Base-by-base conservation (phyloP, 2,329 filamentous ascomycete species). In the Pseudocercospora fuligena region DNA sequence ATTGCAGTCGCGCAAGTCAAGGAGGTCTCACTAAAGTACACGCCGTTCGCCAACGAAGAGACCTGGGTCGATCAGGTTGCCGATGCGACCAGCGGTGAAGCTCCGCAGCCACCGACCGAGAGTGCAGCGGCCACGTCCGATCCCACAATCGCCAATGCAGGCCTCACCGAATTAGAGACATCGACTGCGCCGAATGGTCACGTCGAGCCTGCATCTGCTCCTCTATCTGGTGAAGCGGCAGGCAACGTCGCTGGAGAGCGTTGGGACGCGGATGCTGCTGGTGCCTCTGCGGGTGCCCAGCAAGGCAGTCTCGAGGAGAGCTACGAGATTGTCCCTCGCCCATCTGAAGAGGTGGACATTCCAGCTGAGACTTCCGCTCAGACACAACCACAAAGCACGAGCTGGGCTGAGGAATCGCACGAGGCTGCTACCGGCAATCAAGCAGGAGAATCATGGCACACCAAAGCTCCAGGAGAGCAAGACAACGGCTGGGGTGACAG, bases 261-360 rank as follows among this genome's bases (percentile, higher is more conserved):
- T 70, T 92, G 89, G 90, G 89, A 92, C 72, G 82, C 83, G 60
- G 81, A 83, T 68, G 81, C 83, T 57, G 66, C 66, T 51, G 70
- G 70, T 16, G 82, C 84, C 66, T 77, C 79, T 57, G 77, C 78
- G 49, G 80, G 79, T 16, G 80, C 83, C 23, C 81, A 83, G 59
- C 81, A 84, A 63, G 81, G 84, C 63, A 82, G 84, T 25, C 76
- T 84, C 49, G 82, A 84, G 29, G 91, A 94, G 71, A 86, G 85
- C 61, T 95, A 92, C 87, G 90, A 96, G 67, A 88, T 93, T 77
- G 84, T 92, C 53, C 88, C 92, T 60, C 88, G 90, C 64, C 88
- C 94, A 75, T 86, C 89, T 56, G 82, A 87, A 60, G 93, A 96
- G 83, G 90, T 90, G 5, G 92, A 95, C 68, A 88, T 85, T 43